Evolutionary conservation across 306 rosid species (phyloP).

Genomic region (Prunus salicina): DNA sequence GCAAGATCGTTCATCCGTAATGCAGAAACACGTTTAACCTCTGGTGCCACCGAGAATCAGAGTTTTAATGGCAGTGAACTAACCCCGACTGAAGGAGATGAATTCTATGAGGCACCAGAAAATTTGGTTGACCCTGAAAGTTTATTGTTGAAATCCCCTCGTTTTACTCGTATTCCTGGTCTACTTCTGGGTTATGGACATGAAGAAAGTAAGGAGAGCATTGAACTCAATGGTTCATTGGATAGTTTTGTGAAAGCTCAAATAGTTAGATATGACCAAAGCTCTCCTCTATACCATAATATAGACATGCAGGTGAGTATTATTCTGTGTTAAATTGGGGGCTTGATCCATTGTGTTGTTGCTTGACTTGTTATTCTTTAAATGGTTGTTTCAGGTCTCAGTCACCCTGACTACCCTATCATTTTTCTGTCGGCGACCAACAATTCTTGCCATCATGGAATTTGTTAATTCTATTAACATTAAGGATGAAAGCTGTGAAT

Average conservation of each 20-base stretch:
- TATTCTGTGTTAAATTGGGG: conserved; percentile 23
- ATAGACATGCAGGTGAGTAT: conserved; percentile 72
- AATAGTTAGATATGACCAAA: conserved; percentile 61
- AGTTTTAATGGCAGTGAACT: conserved; percentile 36
- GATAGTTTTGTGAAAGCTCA: conserved; percentile 95
- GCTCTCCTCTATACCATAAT: conserved; percentile 66
- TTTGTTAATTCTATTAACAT: conserved; percentile 74
- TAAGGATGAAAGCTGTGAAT: conserved; percentile 49
- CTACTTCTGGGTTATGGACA: conserved; percentile 61
- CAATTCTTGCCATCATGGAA: conserved; percentile 82
- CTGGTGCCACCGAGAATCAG: conserved; percentile 32
- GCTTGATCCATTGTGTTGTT: conserved; percentile 11
- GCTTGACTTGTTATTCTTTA: conserved; percentile 17
- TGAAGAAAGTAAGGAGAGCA: conserved; percentile 36
- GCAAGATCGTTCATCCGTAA: conserved; percentile 78
- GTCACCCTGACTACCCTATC: conserved; percentile 83
- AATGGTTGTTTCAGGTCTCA: conserved; percentile 52
- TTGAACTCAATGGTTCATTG: conserved; percentile 44
- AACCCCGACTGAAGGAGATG: conserved; percentile 58
- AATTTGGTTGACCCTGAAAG: conserved; percentile 55
- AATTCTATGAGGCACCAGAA: conserved; percentile 88
- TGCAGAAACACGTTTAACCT: conserved; percentile 45
- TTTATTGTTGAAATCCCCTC: conserved; percentile 43
- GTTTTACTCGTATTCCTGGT: conserved; percentile 69
- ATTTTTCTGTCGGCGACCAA: conserved; percentile 90